Evolutionary conservation across 352 stramenopile genomes (phyloP).

Genomic region (Phytophthora quininea): DNA sequence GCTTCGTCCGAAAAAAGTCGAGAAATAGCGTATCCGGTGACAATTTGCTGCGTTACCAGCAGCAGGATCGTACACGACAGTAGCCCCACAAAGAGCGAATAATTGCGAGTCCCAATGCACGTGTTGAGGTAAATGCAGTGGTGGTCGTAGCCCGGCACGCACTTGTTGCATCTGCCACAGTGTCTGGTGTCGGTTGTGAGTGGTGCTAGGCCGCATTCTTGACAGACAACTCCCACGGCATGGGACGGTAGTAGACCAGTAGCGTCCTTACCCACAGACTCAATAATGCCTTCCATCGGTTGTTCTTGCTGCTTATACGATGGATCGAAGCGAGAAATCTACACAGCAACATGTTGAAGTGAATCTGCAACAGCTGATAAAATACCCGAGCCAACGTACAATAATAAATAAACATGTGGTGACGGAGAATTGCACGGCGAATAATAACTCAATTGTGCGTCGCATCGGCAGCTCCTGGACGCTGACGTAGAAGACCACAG

Average conservation of each 20-base stretch:
- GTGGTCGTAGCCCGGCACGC: conserved; percentile 94
- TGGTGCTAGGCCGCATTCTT: conserved; percentile 32
- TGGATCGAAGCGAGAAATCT: conserved; percentile 67
- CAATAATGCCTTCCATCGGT: no score
- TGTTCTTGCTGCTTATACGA: no score
- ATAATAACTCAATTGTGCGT: conserved; percentile 44
- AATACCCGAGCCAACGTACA: conserved; percentile 18
- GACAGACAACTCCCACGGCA: conserved; percentile 34
- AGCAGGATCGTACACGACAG: conserved; percentile 63
- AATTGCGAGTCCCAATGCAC: conserved; percentile 87
- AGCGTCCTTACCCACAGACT: neutral
- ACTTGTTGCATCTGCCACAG: conserved; percentile 95
- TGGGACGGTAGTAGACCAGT: conserved; percentile 15
- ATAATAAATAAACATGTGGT: conserved; percentile 37
- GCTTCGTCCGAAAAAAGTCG: conserved; percentile 13
- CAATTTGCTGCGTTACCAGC: conserved; percentile 55
- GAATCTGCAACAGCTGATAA: neutral
- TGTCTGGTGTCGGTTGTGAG: conserved; percentile 61
- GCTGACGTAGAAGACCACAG: conserved; percentile 54
- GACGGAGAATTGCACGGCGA: conserved; percentile 48
- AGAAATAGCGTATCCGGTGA: conserved; percentile 53
- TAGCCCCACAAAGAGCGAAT: conserved; percentile 63
- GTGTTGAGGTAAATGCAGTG: conserved; percentile 96
- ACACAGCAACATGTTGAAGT: neutral
- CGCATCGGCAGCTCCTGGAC: conserved; percentile 53